Conservation (phyloP, 148 eudicot species). For the Suaeda aralocaspica region DNA sequence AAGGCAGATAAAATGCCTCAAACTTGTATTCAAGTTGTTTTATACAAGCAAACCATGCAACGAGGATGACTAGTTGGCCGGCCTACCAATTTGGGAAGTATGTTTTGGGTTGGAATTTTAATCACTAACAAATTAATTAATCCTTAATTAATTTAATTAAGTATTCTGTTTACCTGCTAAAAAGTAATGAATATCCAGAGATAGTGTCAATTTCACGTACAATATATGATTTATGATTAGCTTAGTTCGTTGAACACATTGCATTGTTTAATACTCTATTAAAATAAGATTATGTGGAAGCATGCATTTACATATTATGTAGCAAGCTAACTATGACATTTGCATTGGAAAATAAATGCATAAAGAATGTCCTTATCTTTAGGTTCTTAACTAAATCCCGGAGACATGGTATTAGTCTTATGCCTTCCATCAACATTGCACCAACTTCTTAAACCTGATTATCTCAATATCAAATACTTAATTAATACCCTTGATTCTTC, state of each 20-base stretch:
- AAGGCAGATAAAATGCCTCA: conserved; percentile 9
- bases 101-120: conserved; percentile 15
- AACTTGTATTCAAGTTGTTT: conserved; percentile 3
- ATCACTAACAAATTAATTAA: background rate
- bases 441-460: conserved; percentile 17
- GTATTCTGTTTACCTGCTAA: conserved; percentile 23
- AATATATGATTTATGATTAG: conserved; percentile 1
- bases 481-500: too few species aligned
- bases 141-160: background rate
- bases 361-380: conserved; percentile 16
- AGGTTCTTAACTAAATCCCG: conserved; percentile 19
- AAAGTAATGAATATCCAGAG: conserved; percentile 9
- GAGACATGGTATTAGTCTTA: conserved; percentile 23
- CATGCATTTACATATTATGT: background rate
- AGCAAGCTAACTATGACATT: conserved; percentile 4
- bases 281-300: background rate
- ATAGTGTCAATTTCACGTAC: background rate
- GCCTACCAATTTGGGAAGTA: conserved; percentile 23
- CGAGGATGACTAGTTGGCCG: conserved; percentile 15
- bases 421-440: conserved; percentile 23
- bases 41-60: conserved; percentile 18
- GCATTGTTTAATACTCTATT: background rate
- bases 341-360: conserved; percentile 1
- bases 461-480: background rate
- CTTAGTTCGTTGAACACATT: conserved; percentile 4